Evolutionary conservation across 2,329 filamentous ascomycete genomes (phyloP).

Genomic region (Sporothrix variecibatus): DNA sequence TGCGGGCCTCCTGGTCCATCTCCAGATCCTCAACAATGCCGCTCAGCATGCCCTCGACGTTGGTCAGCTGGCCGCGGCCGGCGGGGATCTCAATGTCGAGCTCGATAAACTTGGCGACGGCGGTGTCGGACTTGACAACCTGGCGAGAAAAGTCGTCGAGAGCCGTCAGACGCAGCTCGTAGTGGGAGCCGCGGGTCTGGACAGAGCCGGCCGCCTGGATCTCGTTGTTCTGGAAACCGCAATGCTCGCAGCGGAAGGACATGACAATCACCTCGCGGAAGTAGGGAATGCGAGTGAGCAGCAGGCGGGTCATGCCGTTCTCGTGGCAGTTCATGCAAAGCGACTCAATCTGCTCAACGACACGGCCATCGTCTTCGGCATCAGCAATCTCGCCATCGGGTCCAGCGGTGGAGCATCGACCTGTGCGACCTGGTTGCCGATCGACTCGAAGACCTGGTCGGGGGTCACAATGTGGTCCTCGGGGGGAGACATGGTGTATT

Average conservation of each 20-base stretch:
- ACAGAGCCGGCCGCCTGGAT: constrained; percentile 91
- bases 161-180: constrained; percentile 75
- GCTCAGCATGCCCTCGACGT: constrained; percentile 83
- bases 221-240: constrained; percentile 86
- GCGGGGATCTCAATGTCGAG: constrained; percentile 91
- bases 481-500: constrained; percentile 39
- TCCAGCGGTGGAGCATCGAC: constrained; percentile 41
- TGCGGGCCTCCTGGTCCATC: constrained; percentile 78
- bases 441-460: constrained; percentile 61
- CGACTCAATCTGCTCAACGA: constrained; percentile 72
- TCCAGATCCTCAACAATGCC: constrained; percentile 80
- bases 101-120: constrained; percentile 83
- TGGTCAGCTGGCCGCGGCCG: constrained; percentile 87
- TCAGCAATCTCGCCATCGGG: constrained; percentile 35
- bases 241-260: constrained; percentile 92
- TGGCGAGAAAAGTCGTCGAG: constrained; percentile 78
- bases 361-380: constrained; percentile 51
- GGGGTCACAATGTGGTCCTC: constrained; percentile 41
- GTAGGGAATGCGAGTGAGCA: constrained; percentile 91
- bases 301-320: constrained; percentile 79
- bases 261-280: constrained; percentile 98
- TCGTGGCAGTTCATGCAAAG: constrained; percentile 85
- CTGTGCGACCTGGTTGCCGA: constrained; percentile 62
- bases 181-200: constrained; percentile 83
- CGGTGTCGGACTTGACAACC: constrained; percentile 89